Evolutionary conservation across 1,139 yeast genomes (phyloP), one percentile per base, ranked within the genome.

Genomic region (Debaryomyces coudertii): DNA sequence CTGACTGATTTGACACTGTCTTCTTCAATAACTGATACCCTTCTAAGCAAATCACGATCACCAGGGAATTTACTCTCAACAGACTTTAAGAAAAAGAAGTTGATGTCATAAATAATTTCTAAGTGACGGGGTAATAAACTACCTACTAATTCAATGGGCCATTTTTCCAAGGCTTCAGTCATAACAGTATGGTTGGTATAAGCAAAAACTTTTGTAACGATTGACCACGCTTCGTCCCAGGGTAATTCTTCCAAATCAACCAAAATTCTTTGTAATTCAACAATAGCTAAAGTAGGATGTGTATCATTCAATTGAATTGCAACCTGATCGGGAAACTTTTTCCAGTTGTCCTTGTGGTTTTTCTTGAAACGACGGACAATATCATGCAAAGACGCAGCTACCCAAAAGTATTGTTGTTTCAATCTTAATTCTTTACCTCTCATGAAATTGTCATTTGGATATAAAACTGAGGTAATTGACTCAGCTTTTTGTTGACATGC

Each of bases 391-490:
- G 96, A 88, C 39, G 97, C 97, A 43, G 96, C 85, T 46, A 92
- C 96, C 98, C 98, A 92, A 69, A 92, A 92, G 70, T 89, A 92
- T 69, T 92, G 97, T 71, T 92, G 97, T 68, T 90, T 92, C 66
- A 92, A 81, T 66, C 98, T 83, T 61, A 92, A 77, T 62, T 89
- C 96, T 68, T 92, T 92, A 57, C 98, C 98, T 53, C 83, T 80
- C 61, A 88, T 87, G 65, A 90, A 90, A 66, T 90, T 90, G 65
- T 90, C 97, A 66, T 90, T 90, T 50, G 97, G 97, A 67, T 90
- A 90, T 61, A 90, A 74, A 11, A 90, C 97, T 4, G 97, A 88
- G 31, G 97, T 89, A 56, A 92, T 88, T 22, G 95, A 85, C 66
- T 90, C 97, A 2, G 97, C 97, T 50, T 82, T 76, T 66, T 90